These are phyloP conservation scores for Colletotrichum brevisporum DNA, from an alignment of 2,329 filamentous ascomycete species.

Conservation along the genomic window DNA sequence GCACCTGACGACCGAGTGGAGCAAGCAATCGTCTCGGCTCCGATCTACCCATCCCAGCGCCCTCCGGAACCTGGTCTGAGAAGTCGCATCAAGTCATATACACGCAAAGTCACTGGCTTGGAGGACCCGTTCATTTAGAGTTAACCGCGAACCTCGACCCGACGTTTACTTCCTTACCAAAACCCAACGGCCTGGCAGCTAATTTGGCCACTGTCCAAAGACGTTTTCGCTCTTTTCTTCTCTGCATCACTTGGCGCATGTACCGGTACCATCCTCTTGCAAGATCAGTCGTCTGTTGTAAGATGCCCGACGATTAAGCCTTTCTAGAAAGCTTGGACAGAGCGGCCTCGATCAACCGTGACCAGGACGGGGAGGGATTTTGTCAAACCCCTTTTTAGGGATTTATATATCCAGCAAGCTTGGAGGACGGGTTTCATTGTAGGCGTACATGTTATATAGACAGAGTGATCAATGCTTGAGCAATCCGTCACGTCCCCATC, in stretches of 20 bases:
- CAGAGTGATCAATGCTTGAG: constrained; percentile 36
- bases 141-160: background rate
- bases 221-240: constrained; percentile 4
- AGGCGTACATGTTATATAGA: constrained; percentile 38
- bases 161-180: background rate
- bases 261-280: constrained; percentile 19
- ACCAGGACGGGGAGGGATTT: constrained; percentile 17
- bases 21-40: constrained; percentile 30
- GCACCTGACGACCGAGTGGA: constrained; percentile 13
- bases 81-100: constrained; percentile 8
- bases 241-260: constrained; percentile 38
- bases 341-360: constrained; percentile 15
- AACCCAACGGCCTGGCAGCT: background rate
- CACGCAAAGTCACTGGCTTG: constrained; percentile 26
- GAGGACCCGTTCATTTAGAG: constrained; percentile 37
- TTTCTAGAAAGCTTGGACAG: constrained; percentile 36
- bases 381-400: constrained; percentile 17
- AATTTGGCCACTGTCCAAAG: constrained; percentile 6
- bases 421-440: constrained; percentile 37
- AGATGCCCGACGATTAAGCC: background rate
- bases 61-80: background rate
- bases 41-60: constrained; percentile 26
- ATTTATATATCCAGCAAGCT: constrained; percentile 32
- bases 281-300: constrained; percentile 1
- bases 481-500: background rate